Evolutionary conservation across 192 early-diverging fungal genomes (phyloP), one percentile per base, ranked within the genome.

Genomic region (Jimgerdemannia lactiflua): DNA sequence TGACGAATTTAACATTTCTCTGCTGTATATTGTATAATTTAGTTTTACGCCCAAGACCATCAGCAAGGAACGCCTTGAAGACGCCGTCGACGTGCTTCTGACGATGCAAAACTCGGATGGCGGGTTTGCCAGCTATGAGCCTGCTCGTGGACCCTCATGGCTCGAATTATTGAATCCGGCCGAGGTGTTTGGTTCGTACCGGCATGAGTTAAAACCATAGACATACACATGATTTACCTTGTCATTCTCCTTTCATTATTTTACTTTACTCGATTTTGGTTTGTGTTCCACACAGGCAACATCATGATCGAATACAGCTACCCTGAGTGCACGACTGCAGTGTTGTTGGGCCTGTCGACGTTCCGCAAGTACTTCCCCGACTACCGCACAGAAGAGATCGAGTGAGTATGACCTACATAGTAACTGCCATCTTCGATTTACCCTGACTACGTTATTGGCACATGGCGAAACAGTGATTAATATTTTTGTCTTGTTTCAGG

Each of bases 221-320:
- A 29, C 29, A 29, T 29, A 29, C 29, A 29, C 29, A 29, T 29
- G 29, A 29, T 29, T 29, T 29, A 29, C 29, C 29, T 29, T 29
- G 14, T 14, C 19, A 14, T 19, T 18, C 64, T 65, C 14, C 64
- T 65, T 65, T 14, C 64, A 19, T 19, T 19, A 65, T 65, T 18
- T 65, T 14, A 18, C 14, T 19, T 65, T 19, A 65, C 64, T 65
- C 64, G 64, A 18, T 65, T 18, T 19, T 65, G 14, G 64, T 19
- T 65, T 65, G 14, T 18, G 14, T 19, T 65, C 19, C 29, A 29
- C 19, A 14, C 64, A 68, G 67, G 67, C 43, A 94, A 94, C 74
- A 96, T 97, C 74, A 98, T 98, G 97, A 90, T 96, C 65, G 97
- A 97, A 83, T 99, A 99, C 87, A 85, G 85, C 67, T 99, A 99